A percentile compares a stretch with the other conserved stretches of the same genome.
Evolutionary conservation across 441 rosid species (phyloP).

Genomic region (Raphanus hybrid): DNA sequence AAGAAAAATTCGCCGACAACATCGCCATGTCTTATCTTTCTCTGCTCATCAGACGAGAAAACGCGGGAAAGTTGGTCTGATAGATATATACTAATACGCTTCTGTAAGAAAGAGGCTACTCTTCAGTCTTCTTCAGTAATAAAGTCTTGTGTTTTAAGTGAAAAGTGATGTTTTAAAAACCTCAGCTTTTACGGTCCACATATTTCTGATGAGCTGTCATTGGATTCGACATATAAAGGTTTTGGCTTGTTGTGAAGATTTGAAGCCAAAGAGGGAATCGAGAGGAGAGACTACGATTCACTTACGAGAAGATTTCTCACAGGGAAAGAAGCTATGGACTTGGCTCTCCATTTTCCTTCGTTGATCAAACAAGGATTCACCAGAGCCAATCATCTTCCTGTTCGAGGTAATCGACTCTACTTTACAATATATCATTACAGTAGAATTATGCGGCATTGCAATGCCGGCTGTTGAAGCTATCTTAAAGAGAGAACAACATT

Average conservation of each 20-base stretch:
- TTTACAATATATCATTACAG: neutral
- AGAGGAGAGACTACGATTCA: slow-evolving; percentile 18
- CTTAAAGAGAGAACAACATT: neutral
- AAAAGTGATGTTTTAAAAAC: neutral
- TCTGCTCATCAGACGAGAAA: slow-evolving; percentile 19
- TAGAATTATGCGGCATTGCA: too few relatives aligned
- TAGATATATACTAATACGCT: neutral
- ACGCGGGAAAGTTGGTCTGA: slow-evolving; percentile 34
- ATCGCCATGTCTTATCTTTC: slow-evolving; percentile 31
- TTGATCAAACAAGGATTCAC: slow-evolving; percentile 38
- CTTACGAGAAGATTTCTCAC: slow-evolving; percentile 8
- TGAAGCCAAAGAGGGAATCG: slow-evolving; percentile 23
- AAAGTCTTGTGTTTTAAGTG: neutral
- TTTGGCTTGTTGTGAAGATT: neutral
- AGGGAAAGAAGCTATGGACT: slow-evolving; percentile 43
- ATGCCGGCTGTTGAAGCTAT: neutral
- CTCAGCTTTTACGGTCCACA: slow-evolving; percentile 24
- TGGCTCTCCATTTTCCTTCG: slow-evolving; percentile 37
- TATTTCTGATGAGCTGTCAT: slow-evolving; percentile 15
- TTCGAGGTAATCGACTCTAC: slow-evolving; percentile 47
- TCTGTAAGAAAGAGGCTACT: neutral
- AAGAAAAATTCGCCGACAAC: slow-evolving; percentile 45
- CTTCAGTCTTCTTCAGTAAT: neutral
- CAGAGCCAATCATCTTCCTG: slow-evolving; percentile 24
- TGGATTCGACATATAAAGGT: slow-evolving; percentile 28